These are phyloP conservation scores for Phytophthora niederhauseri DNA, from an alignment of 352 stramenopile genomes.

Conservation along the genomic window DNA sequence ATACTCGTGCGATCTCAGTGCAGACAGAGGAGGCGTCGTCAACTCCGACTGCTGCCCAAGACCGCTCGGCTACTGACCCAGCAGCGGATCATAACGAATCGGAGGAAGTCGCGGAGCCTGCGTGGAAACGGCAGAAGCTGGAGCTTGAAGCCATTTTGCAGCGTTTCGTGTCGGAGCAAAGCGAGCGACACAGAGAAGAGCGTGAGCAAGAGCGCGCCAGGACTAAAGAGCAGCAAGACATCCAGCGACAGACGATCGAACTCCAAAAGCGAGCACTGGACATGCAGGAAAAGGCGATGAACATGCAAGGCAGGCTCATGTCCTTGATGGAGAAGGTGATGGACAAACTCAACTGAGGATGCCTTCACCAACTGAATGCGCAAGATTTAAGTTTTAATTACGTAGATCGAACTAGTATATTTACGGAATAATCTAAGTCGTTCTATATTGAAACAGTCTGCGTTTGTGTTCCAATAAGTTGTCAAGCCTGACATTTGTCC, in stretches of 20 bases:
- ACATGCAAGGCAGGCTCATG: constrained; percentile 36
- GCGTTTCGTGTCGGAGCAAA: constrained; percentile 27
- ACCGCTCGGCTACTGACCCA: neutral
- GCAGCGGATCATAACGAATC: neutral
- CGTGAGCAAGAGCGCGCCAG: constrained; percentile 13
- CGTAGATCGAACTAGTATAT: neutral
- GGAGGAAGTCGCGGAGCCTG: neutral
- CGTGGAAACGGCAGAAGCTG: constrained; percentile 25
- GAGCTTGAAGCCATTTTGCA: constrained; percentile 25
- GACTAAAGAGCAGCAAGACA: constrained; percentile 22
- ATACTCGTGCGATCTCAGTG: neutral
- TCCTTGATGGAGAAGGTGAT: constrained; percentile 36
- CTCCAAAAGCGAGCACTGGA: constrained; percentile 31
- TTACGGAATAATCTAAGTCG: neutral
- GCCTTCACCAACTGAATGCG: neutral
- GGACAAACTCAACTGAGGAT: constrained; percentile 29
- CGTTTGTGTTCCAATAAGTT: no score
- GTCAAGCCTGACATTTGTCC: no score
- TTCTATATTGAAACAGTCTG: no score
- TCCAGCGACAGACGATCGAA: constrained; percentile 29
- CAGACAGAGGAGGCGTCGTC: neutral
- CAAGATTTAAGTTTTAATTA: neutral
- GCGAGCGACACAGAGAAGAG: constrained; percentile 16
- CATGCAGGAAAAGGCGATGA: constrained; percentile 35
- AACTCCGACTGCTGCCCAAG: neutral